Evolutionary conservation across 306 rosid species (phyloP).

Genomic region (Inga oerstediana): DNA sequence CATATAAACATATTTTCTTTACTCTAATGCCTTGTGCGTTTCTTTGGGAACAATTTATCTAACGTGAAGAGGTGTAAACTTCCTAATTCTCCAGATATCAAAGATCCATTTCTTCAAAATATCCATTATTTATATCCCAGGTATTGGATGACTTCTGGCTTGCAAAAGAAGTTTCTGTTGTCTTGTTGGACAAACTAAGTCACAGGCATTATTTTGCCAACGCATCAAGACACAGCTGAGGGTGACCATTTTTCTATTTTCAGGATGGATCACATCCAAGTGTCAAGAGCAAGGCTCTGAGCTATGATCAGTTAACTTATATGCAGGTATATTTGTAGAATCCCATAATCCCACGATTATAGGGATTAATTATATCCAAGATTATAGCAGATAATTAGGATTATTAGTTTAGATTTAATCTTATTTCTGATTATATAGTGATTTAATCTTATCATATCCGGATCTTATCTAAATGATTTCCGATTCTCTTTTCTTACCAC

Average conservation of each 20-base stretch:
- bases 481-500: too few relatives aligned
- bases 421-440: too few relatives aligned
- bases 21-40: conserved; percentile 7
- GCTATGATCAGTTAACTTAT: conserved; percentile 76
- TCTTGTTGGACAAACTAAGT: conserved; percentile 22
- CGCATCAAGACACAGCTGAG: conserved; percentile 29
- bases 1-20: conserved; percentile 10
- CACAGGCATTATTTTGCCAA: conserved; percentile 29
- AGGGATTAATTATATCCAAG: too few relatives aligned
- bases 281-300: conserved; percentile 79
- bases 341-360: too few relatives aligned
- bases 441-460: too few relatives aligned
- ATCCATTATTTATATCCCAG: conserved; percentile 94
- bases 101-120: conserved; percentile 70
- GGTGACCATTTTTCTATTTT: conserved; percentile 10
- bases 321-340: conserved; percentile 66
- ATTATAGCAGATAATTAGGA: too few relatives aligned
- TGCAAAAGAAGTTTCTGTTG: conserved; percentile 19
- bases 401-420: too few relatives aligned
- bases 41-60: conserved; percentile 30
- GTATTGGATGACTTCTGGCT: conserved; percentile 48
- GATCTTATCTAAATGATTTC: too few relatives aligned
- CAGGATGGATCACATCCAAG: conserved; percentile 81
- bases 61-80: conserved; percentile 36
- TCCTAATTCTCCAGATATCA: conserved; percentile 65